Evolutionary conservation across 2,329 filamentous ascomycete genomes (phyloP), one percentile per base, ranked within the genome.

Genomic region (Coleophoma eucalyptorum): DNA sequence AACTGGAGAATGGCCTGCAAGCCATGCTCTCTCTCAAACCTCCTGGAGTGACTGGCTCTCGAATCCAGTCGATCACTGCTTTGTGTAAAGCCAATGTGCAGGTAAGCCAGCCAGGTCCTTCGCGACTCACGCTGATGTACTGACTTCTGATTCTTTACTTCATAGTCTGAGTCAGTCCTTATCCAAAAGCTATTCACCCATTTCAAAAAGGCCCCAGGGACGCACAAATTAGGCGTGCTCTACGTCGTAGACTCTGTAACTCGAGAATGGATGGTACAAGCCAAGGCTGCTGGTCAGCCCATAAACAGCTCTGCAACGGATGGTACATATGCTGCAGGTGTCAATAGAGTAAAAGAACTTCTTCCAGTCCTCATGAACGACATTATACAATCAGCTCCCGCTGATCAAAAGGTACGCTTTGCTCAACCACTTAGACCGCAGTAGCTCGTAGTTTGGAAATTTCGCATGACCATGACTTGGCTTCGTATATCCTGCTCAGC

Each of bases 231-330:
- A 72, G 94, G 94, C 74, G 92, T 97, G 67, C 86, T 99, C 75
- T 99, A 99, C 86, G 92, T 97, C 75, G 90, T 99, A 92, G 94
- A 99, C 81, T 96, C 93, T 78, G 92, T 99, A 82, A 93, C 92
- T 71, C 90, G 94, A 74, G 93, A 95, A 77, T 99, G 94, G 93
- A 85, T 96, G 77, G 93, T 97, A 71, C 89, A 91, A 73, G 93
- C 94, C 66, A 94, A 92, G 74, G 82, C 86, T 66, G 81, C 88
- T 61, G 89, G 89, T 65, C 92, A 97, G 69, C 74, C 87, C 66
- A 83, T 91, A 71, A 89, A 88, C 73, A 85, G 81, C 70, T 80
- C 84, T 71, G 90, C 92, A 59, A 83, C 86, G 59, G 90, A 96
- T 74, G 94, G 94, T 68, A 97, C 92, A 50, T 97, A 87, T 79